These are phyloP conservation scores for Colletotrichum sp. DNA, from an alignment of 2,329 filamentous ascomycete genomes.

Conservation along the genomic window DNA sequence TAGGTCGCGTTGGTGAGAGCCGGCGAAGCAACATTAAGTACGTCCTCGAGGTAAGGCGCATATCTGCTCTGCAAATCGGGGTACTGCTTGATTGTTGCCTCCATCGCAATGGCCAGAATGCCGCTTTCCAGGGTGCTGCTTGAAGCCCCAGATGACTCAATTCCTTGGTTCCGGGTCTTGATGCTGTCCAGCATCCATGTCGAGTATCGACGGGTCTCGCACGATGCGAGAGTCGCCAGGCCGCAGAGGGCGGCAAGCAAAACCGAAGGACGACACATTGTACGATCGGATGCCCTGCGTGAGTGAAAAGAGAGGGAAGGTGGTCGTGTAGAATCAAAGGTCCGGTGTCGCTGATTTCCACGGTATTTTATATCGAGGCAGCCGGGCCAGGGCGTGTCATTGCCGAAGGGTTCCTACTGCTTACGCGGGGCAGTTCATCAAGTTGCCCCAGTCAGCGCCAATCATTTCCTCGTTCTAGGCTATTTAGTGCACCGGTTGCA, in stretches of 20 bases:
- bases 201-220: conserved; percentile 18
- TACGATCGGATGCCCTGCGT: rapidly evolving
- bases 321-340: not conserved
- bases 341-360: not conserved
- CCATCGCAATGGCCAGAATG: conserved; percentile 24
- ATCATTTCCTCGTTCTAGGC: not conserved
- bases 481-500: not conserved
- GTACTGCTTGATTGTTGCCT: conserved; percentile 18
- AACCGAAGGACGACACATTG: not conserved
- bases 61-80: conserved; percentile 11
- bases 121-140: conserved; percentile 28
- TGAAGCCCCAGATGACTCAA: conserved; percentile 23
- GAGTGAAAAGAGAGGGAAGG: not conserved
- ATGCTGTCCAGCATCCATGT: conserved; percentile 28
- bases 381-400: not conserved
- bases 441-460: not conserved
- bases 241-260: not conserved
- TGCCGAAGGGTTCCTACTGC: not conserved
- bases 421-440: not conserved
- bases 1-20: conserved; percentile 14
- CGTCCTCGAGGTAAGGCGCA: conserved; percentile 9
- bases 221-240: not conserved
- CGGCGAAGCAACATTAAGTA: conserved; percentile 21
- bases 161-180: conserved; percentile 25
- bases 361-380: not conserved